These are phyloP conservation scores for Erigeron canadensis DNA, from an alignment of 129 eudicot genomes.

Conservation along the genomic window DNA sequence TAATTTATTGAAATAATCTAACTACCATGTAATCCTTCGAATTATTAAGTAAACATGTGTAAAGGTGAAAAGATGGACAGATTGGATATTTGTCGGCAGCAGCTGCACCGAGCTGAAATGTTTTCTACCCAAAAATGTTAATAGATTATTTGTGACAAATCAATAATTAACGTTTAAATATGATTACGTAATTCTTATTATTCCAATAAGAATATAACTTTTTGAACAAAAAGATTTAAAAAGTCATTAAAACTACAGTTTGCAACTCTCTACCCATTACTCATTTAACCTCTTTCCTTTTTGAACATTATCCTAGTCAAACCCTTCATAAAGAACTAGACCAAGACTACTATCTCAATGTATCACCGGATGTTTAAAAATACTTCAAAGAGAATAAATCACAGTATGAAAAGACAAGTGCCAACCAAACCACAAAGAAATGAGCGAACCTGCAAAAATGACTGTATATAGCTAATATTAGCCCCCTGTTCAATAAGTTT, in stretches of 20 bases:
- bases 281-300: too few relatives aligned
- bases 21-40: constrained; percentile 6
- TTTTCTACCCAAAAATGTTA: neutral
- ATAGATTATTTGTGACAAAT: too few relatives aligned
- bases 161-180: neutral
- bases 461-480: constrained; percentile 52
- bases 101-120: neutral
- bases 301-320: neutral
- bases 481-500: constrained; percentile 79
- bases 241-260: neutral
- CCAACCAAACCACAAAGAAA: neutral
- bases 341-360: neutral
- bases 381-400: neutral
- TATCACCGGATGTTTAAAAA: constrained; percentile 9
- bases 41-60: constrained; percentile 6
- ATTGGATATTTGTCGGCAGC: neutral
- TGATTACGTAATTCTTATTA: neutral
- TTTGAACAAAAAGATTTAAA: neutral
- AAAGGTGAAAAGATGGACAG: neutral
- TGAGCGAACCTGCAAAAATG: constrained; percentile 65
- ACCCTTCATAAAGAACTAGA: neutral
- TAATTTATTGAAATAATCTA: neutral
- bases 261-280: neutral
- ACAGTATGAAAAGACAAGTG: neutral
- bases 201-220: neutral